Evolutionary conservation across 768 basidiomycete species (phyloP).

Genomic region (Gymnopilus dilepis): DNA sequence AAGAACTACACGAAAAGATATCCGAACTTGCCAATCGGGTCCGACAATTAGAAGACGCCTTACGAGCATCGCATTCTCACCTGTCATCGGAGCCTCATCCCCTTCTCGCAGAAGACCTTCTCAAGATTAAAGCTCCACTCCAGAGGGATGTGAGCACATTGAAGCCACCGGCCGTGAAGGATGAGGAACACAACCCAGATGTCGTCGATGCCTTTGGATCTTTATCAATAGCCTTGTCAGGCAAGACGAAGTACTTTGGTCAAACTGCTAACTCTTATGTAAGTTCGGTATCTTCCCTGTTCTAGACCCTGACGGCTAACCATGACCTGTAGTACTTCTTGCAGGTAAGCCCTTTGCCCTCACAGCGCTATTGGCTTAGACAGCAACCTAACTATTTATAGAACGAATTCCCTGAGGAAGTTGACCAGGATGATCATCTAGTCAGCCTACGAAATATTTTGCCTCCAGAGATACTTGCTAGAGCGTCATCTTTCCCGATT

Average conservation of each 20-base stretch:
- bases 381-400: conserved; percentile 33
- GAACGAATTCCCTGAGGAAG: conserved; percentile 67
- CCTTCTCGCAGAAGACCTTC: conserved; percentile 71
- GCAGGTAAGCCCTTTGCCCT: conserved; percentile 67
- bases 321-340: conserved; percentile 64
- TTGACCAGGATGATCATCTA: conserved; percentile 50
- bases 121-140: conserved; percentile 77
- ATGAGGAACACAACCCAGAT: conserved; percentile 69
- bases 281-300: conserved; percentile 29
- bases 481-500: conserved; percentile 72
- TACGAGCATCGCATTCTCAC: conserved; percentile 63
- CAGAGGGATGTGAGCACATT: conserved; percentile 62
- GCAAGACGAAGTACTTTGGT: conserved; percentile 78
- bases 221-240: conserved; percentile 72
- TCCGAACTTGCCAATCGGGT: conserved; percentile 73
- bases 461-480: conserved; percentile 64
- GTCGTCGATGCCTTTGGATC: conserved; percentile 83
- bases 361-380: neutral
- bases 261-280: conserved; percentile 82
- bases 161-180: conserved; percentile 52
- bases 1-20: conserved; percentile 85
- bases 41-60: conserved; percentile 75
- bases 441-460: conserved; percentile 58
- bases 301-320: neutral
- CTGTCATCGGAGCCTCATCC: conserved; percentile 67